Conservation (phyloP, 768 basidiomycete species). For the Cystofilobasidium macerans region DNA sequence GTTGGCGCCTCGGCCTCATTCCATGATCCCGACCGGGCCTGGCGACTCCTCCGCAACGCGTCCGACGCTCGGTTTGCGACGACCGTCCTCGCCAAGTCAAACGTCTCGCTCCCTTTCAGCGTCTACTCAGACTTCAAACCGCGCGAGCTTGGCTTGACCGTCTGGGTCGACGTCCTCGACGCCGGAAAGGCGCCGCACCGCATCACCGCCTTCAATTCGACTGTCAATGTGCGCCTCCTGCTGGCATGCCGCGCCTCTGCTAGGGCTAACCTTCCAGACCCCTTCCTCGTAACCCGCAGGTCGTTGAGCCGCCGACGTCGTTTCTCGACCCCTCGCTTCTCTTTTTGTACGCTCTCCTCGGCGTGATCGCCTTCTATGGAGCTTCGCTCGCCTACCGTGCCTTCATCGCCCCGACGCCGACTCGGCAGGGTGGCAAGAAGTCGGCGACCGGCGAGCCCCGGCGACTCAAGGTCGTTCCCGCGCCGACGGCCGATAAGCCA, state of each 20-base stretch:
- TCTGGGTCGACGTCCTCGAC: conserved; percentile 8
- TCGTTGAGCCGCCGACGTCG: conserved; percentile 3
- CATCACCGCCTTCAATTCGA: conserved; percentile 38
- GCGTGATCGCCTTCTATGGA: conserved; percentile 30
- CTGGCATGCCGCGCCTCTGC: neutral
- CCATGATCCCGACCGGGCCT: conserved; percentile 1
- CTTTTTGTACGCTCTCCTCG: conserved; percentile 38
- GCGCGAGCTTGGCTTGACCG: conserved; percentile 1
- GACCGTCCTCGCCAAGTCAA: neutral
- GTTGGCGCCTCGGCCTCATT: conserved; percentile 5
- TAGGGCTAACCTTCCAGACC: neutral
- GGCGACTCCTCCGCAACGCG: conserved; percentile 5
- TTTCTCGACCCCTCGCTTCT: conserved; percentile 24
- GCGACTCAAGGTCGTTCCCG: conserved; percentile 29
- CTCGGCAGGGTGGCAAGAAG: neutral
- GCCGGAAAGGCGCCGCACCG: conserved; percentile 4
- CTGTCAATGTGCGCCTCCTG: conserved; percentile 33
- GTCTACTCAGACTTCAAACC: conserved; percentile 16
- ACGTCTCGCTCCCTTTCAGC: conserved; percentile 5
- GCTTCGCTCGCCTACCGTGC: conserved; percentile 34
- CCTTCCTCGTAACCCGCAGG: neutral
- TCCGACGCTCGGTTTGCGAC: neutral
- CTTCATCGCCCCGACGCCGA: conserved; percentile 28
- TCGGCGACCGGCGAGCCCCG: neutral
- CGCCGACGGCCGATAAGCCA: conserved; percentile 28